Evolutionary conservation across 169 alveolate genomes (phyloP).

Genomic region (Plasmodium inui): DNA sequence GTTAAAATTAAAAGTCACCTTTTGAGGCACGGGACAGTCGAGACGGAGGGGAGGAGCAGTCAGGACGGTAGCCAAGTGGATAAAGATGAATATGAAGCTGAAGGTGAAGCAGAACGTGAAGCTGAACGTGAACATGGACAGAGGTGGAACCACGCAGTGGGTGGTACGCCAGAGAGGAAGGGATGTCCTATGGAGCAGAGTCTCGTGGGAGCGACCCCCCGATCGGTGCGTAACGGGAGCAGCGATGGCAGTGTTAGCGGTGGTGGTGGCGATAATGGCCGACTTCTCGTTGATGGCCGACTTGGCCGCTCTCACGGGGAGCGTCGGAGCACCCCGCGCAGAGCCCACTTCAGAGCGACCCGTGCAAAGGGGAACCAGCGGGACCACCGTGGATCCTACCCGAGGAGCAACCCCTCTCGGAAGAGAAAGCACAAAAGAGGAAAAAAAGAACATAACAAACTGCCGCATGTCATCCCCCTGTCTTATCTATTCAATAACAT

Average conservation of each 20-base stretch:
- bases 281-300: background rate
- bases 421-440: background rate
- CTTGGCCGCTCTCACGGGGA: background rate
- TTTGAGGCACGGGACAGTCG: background rate
- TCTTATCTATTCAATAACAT: constrained; percentile 31
- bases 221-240: background rate
- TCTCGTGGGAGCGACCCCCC: background rate
- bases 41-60: background rate
- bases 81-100: background rate
- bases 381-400: background rate
- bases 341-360: background rate
- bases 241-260: background rate
- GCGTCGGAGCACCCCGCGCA: background rate
- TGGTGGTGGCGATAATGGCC: background rate
- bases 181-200: background rate
- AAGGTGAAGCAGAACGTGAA: background rate
- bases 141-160: background rate
- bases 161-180: background rate
- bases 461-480: constrained; percentile 41
- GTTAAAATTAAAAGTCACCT: constrained; percentile 8
- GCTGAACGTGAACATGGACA: background rate
- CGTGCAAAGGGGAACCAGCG: background rate
- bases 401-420: background rate
- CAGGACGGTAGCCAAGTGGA: background rate
- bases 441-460: constrained; percentile 11